Evolutionary conservation across 129 eudicot genomes (phyloP).

Genomic region (Mikania micrantha): DNA sequence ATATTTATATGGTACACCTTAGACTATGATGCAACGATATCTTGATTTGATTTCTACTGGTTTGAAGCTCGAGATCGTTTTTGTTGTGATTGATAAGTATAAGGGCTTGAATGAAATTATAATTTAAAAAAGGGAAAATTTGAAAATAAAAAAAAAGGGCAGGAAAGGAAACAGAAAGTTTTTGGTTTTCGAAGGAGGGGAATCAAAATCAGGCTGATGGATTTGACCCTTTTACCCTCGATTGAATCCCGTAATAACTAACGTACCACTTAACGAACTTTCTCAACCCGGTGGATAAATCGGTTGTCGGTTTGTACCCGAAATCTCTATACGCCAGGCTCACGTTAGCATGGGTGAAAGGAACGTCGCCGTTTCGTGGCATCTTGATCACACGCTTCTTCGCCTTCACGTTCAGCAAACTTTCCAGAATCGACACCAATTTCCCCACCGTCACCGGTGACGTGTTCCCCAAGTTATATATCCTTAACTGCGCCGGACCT

Average conservation of each 20-base stretch:
- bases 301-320: conserved; percentile 80
- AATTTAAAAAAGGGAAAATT: conserved; percentile 8
- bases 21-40: conserved; percentile 36
- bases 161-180: conserved; percentile 19
- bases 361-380: conserved; percentile 91
- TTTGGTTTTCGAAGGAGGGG: background rate
- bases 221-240: conserved; percentile 55
- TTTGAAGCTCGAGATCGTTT: background rate
- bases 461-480: conserved; percentile 71
- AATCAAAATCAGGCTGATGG: conserved; percentile 1
- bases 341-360: conserved; percentile 69
- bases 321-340: conserved; percentile 57
- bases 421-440: conserved; percentile 51
- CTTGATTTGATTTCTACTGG: background rate
- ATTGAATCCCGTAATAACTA: conserved; percentile 56
- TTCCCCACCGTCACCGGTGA: conserved; percentile 73
- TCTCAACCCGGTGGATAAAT: conserved; percentile 61
- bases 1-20: conserved; percentile 12
- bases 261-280: conserved; percentile 80
- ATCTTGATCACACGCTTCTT: conserved; percentile 68
- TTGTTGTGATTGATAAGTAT: background rate
- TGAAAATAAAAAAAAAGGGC: conserved; percentile 12
- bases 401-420: conserved; percentile 54
- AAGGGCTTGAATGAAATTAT: conserved; percentile 17
- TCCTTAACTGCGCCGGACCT: conserved; percentile 61